These are phyloP conservation scores for Oxytropis ochrocephala DNA, from an alignment of 306 rosid species.

Conservation along the genomic window DNA sequence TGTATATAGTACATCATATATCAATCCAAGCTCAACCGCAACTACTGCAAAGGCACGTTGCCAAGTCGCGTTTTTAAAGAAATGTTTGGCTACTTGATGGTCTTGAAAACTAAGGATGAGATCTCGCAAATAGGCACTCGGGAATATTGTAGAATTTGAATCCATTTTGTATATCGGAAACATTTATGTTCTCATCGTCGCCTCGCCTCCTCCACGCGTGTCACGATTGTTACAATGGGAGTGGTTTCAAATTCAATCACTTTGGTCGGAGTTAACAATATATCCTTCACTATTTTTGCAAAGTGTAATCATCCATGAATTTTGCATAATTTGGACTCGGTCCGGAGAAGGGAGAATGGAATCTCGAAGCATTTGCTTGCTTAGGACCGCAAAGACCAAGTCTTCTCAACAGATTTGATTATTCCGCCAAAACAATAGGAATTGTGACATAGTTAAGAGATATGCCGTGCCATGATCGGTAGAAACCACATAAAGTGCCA, in stretches of 20 bases:
- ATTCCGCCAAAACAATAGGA: slow-evolving; percentile 26
- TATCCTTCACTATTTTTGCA: slow-evolving; percentile 18
- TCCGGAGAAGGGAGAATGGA: slow-evolving; percentile 20
- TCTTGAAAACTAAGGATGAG: slow-evolving; percentile 34
- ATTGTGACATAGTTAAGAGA: not conserved
- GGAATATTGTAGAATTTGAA: slow-evolving; percentile 17
- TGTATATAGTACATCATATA: slow-evolving; percentile 36
- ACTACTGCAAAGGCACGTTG: slow-evolving; percentile 18
- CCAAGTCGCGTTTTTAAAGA: not conserved
- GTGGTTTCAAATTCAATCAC: slow-evolving; percentile 12
- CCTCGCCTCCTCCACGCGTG: not conserved
- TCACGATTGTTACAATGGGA: too few relatives aligned
- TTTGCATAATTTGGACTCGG: slow-evolving; percentile 25
- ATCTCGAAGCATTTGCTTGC: slow-evolving; percentile 20
- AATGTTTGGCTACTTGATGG: not conserved
- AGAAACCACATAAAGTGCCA: not conserved
- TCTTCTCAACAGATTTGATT: slow-evolving; percentile 32
- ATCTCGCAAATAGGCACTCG: slow-evolving; percentile 33
- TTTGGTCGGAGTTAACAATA: not conserved
- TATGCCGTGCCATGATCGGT: not conserved
- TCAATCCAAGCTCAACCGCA: slow-evolving; percentile 44
- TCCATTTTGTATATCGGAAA: slow-evolving; percentile 2
- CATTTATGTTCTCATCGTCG: not conserved
- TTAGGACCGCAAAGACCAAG: slow-evolving; percentile 24
- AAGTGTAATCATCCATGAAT: slow-evolving; percentile 21